Conservation (phyloP, 2,329 filamentous ascomycete species). For the Davidsoniella virescens region DNA sequence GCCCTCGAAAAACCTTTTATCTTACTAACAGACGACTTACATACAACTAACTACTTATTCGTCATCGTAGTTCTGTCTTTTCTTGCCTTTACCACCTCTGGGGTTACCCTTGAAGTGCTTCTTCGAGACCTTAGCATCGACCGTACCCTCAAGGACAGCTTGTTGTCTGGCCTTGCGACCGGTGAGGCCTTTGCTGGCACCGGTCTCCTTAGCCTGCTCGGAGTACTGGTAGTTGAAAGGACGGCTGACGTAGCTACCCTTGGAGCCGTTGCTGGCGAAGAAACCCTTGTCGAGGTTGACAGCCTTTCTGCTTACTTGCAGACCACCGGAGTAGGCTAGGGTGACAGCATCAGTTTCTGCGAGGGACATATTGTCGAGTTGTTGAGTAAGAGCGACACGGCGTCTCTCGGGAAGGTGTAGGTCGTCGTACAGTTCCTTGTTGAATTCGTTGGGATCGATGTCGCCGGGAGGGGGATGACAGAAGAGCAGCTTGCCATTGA, state of each 20-base stretch:
- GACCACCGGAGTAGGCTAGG: conserved; percentile 16
- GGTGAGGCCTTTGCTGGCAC: conserved; percentile 47
- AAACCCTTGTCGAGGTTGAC: conserved; percentile 73
- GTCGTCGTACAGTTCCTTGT: conserved; percentile 73
- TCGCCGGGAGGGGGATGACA: conserved; percentile 70
- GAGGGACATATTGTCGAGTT: conserved; percentile 31
- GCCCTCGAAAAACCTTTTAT: background rate
- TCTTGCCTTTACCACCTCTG: conserved; percentile 40
- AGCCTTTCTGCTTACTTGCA: conserved; percentile 55
- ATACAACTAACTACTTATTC: background rate
- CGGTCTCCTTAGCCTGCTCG: conserved; percentile 47
- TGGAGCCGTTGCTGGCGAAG: conserved; percentile 48
- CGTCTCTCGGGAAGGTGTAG: conserved; percentile 70
- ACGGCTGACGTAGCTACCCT: conserved; percentile 51
- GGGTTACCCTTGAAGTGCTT: conserved; percentile 85
- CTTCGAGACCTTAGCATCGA: conserved; percentile 69
- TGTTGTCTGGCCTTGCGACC: conserved; percentile 72
- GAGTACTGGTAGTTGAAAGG: conserved; percentile 87
- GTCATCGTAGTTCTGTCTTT: conserved; percentile 24
- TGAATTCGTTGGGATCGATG: conserved; percentile 63
- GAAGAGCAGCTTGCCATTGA: conserved; percentile 86
- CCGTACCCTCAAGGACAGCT: conserved; percentile 65
- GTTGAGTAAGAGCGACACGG: conserved; percentile 43
- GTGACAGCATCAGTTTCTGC: conserved; percentile 19
- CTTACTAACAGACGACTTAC: background rate